Evolutionary conservation across 176 grass and related monocot species (phyloP), one percentile per base, ranked within the genome.

Genomic region (Carex myosuroides): DNA sequence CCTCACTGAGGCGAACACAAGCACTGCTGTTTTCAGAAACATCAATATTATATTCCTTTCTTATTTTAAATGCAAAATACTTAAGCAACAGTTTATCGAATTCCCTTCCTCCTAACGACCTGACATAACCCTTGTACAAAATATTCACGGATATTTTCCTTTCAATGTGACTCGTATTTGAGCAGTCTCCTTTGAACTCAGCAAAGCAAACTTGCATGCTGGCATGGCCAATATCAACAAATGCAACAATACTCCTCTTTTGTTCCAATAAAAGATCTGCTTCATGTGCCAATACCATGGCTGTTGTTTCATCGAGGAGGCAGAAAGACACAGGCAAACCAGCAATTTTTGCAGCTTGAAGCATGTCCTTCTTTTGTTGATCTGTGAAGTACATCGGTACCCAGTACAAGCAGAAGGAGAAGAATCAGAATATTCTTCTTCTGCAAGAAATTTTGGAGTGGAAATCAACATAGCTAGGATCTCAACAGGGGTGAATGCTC

Each of bases 71-170:
- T 0, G 85, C 94, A 14, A 97, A 94, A 67, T 67, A 1, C 29
- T 67, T 67, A 3, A 67, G 37, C 13, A 67, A 33, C 11, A 16
- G 13, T 33, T 91, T 91, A 84, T 93, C 91, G 46, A 94, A 97
- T 41, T 93, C 92, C 50, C 91, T 90, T 55, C 94, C 94, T 0
- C 94, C 94, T 33, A 97, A 88, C 17, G 90, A 97, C 0, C 59
- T 50, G 68, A 88, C 94, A 90, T 92, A 94, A 16, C 89, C 44
- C 66, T 94, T 89, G 0, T 87, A 91, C 13, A 94, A 48, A 42
- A 97, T 88, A 80, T 89, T 92, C 18, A 6, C 70, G 4, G 37
- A 6, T 2, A 0, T 5, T 39, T 39, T 39, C 3, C 0, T 5
- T 39, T 4, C 37, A 39, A 39, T 3, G 37, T 0, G 4, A 39